Evolutionary conservation across 441 rosid genomes (phyloP).

Genomic region (Flueggea neowawraea): DNA sequence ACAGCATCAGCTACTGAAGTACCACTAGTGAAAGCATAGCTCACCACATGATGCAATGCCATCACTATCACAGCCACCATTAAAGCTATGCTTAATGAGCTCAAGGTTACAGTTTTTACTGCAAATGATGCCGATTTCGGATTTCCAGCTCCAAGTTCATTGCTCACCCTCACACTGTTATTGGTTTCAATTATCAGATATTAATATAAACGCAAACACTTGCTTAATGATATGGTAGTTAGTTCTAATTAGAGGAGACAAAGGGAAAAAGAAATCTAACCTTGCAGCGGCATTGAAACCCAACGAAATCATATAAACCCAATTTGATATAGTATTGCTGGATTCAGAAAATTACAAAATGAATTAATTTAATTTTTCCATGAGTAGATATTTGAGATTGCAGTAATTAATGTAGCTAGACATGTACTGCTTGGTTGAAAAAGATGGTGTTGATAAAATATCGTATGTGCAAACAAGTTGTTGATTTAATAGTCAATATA

Average conservation of each 20-base stretch:
- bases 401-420: no score
- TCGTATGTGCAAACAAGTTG: no score
- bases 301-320: conserved; percentile 46
- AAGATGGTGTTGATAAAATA: no score
- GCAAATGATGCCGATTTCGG: conserved; percentile 40
- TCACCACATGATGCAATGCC: conserved; percentile 29
- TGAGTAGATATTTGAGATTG: no score
- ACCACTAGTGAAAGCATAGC: conserved; percentile 47
- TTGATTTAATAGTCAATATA: no score
- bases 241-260: no score
- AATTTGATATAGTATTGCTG: conserved; percentile 47
- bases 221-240: no score
- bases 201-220: no score
- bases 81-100: conserved; percentile 26
- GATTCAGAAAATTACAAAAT: not conserved
- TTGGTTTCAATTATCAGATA: no score
- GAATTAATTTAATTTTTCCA: no score
- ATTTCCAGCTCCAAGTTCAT: conserved; percentile 52
- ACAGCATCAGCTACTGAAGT: conserved; percentile 36
- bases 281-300: conserved; percentile 66
- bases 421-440: no score
- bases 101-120: conserved; percentile 24
- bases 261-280: conserved; percentile 11
- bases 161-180: conserved; percentile 49
- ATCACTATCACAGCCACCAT: conserved; percentile 20